Evolutionary conservation across 2,329 filamentous ascomycete genomes (phyloP).

Genomic region (Trichoderma arundinaceum): DNA sequence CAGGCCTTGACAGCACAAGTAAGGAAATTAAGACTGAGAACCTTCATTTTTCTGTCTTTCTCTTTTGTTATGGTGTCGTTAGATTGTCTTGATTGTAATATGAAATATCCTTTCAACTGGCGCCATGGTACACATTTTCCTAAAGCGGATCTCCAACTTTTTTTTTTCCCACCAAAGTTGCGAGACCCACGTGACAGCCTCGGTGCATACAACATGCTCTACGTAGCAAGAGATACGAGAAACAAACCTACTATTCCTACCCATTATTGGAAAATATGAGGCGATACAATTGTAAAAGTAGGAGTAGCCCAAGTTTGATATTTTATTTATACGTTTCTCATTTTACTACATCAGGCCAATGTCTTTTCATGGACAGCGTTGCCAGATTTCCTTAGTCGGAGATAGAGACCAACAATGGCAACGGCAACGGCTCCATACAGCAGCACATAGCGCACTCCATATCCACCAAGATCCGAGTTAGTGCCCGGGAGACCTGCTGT

Average conservation of each 20-base stretch:
- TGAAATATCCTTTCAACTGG: constrained; percentile 1
- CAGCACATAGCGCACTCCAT: constrained; percentile 56
- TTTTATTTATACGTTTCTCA: constrained; percentile 9
- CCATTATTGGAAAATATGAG: neutral
- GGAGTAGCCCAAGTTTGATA: neutral
- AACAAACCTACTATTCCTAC: neutral
- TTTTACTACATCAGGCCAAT: constrained; percentile 43
- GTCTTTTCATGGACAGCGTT: constrained; percentile 51
- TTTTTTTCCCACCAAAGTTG: constrained; percentile 2
- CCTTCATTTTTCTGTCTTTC: constrained; percentile 69
- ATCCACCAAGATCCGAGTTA: constrained; percentile 37
- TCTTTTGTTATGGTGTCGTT: neutral
- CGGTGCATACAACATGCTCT: neutral
- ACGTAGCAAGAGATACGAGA: neutral
- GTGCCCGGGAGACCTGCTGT: constrained; percentile 4
- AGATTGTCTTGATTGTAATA: neutral
- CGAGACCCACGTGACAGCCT: constrained; percentile 20
- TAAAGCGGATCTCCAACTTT: constrained; percentile 8
- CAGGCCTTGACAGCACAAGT: constrained; percentile 96
- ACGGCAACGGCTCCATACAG: constrained; percentile 56
- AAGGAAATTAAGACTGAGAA: constrained; percentile 94
- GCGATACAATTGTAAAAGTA: neutral
- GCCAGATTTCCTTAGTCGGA: constrained; percentile 49
- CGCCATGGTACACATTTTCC: constrained; percentile 5
- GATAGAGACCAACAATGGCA: constrained; percentile 50